These are phyloP conservation scores for Fusarium coicis DNA, from an alignment of 2,329 filamentous ascomycete genomes.

Conservation along the genomic window DNA sequence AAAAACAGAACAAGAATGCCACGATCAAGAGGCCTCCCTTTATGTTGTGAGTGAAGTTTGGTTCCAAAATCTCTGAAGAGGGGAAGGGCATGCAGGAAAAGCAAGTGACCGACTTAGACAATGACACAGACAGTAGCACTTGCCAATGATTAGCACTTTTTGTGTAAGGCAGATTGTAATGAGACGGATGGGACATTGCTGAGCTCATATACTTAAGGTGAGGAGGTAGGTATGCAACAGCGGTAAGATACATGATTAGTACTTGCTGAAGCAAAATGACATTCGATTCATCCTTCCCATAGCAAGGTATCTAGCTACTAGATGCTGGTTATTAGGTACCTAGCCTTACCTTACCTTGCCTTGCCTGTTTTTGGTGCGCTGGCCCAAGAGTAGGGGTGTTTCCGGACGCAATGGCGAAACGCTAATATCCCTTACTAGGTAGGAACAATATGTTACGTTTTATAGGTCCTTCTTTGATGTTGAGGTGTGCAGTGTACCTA, in stretches of 20 bases:
- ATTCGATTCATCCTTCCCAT: not conserved
- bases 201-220: not conserved
- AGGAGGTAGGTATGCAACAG: not conserved
- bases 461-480: not conserved
- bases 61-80: not conserved
- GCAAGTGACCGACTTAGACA: not conserved
- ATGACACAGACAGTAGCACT: constrained; percentile 4
- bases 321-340: not conserved
- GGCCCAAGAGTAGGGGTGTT: not conserved
- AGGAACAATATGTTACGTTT: not conserved
- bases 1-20: not conserved
- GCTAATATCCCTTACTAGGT: not conserved
- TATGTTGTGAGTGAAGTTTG: not conserved
- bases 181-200: not conserved
- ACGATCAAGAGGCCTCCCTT: constrained; percentile 12
- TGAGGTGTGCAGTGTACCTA: not conserved
- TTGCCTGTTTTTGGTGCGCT: not conserved
- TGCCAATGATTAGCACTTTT: not conserved
- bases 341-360: not conserved
- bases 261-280: not conserved
- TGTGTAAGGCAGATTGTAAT: not conserved
- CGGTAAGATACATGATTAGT: not conserved
- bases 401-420: not conserved
- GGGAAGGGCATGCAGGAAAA: not conserved
- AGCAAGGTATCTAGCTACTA: not conserved